A percentile compares a stretch with the other conserved stretches of the same genome.
Conservation (phyloP, 768 basidiomycete species). For the Leccinum subgranulosum region DNA sequence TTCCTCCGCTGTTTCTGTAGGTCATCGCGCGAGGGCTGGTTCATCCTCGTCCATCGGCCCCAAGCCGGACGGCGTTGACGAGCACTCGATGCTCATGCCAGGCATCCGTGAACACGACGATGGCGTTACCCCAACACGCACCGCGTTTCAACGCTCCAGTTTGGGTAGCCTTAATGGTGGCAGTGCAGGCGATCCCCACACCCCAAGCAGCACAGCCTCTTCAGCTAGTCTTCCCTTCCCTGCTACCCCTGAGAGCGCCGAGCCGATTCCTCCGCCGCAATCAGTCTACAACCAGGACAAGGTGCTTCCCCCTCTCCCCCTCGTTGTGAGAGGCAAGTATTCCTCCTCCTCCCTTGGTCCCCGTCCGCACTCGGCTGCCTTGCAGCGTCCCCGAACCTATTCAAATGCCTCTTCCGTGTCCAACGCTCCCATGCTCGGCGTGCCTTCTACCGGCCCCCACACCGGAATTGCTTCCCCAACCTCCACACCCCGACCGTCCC, state of each 20-base stretch:
- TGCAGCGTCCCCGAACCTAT: constrained; percentile 34
- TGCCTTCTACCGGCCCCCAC: constrained; percentile 6
- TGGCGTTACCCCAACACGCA: constrained; percentile 29
- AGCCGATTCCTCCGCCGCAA: constrained; percentile 11
- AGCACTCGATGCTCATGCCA: constrained; percentile 19
- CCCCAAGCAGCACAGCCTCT: constrained; percentile 31
- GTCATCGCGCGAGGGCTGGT: constrained; percentile 8
- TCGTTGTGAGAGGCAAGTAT: constrained; percentile 13
- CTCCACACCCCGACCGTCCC: constrained; percentile 11
- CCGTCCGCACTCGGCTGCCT: constrained; percentile 1
- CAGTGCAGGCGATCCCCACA: constrained; percentile 20
- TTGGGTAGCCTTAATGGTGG: constrained; percentile 21
- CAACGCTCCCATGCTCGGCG: constrained; percentile 13
- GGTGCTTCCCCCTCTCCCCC: constrained; percentile 31
- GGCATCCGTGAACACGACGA: constrained; percentile 30
- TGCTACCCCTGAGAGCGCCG: constrained; percentile 24
- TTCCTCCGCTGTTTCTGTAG: constrained; percentile 10
- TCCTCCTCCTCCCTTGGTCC: constrained; percentile 19
- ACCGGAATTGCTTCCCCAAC: constrained; percentile 11
- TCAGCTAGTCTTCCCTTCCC: constrained; percentile 31
- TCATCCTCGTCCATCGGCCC: constrained; percentile 14
- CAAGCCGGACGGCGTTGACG: background rate
- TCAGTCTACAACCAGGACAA: constrained; percentile 26
- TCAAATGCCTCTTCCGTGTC: constrained; percentile 29
- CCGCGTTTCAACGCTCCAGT: constrained; percentile 27